Base-by-base conservation (phyloP, 495 filamentous ascomycete species). In the Podospora tetraspora region DNA sequence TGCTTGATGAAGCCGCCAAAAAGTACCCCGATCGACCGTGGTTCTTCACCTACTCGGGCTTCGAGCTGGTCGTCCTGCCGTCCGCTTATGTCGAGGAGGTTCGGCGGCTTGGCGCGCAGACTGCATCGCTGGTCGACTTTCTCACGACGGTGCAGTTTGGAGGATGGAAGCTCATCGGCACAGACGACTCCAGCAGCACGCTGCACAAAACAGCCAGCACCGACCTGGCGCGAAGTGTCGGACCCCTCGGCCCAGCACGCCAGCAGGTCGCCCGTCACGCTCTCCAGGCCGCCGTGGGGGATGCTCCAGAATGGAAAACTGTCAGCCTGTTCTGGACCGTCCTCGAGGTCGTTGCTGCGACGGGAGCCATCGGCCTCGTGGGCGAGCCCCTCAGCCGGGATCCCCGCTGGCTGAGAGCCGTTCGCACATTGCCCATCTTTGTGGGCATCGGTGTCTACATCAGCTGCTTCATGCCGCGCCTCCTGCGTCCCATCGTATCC, bases 361-460 rank as follows among this genome's bases (percentile, higher is more conserved):
- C 57, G 11, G 64, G 64, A 19, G 64, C 64, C 29, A 66, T 58
- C 27, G 64, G 64, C 11, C 64, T 66, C 0, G 64, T 66, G 21
- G 64, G 64, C 24, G 64, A 66, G 57, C 64, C 64, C 27, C 64
- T 66, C 2, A 66, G 64, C 25, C 64, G 56, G 6, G 56, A 66
- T 23, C 19, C 52, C 24, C 64, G 64, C 6, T 66, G 64, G 64
- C 27, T 66, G 27, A 59, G 43, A 6, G 64, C 43, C 0, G 64
- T 66, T 5, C 52, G 56, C 3, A 21, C 56, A 4, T 52, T 66
- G 7, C 64, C 64, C 27, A 66, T 66, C 9, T 10, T 22, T 57
- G 34, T 73, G 57, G 32, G 69, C 63, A 66, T 73, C 60, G 22
- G 60, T 63, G 27, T 72, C 59, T 34, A 58, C 57, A 58, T 58